Base-by-base conservation (phyloP, 192 early-diverging fungal species). In the Jimgerdemannia lactiflua region DNA sequence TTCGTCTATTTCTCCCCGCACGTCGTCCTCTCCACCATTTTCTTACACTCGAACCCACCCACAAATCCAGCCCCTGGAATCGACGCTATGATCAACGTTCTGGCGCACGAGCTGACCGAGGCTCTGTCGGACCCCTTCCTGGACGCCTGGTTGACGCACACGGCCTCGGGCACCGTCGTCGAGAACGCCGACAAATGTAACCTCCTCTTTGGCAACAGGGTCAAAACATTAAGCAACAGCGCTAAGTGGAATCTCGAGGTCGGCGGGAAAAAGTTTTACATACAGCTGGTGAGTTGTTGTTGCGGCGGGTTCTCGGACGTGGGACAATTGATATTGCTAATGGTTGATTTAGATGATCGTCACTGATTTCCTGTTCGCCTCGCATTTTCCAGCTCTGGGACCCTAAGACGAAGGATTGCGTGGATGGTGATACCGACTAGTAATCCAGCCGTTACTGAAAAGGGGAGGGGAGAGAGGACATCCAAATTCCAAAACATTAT, bases 81-180 rank as follows among this genome's bases (percentile, higher is more conserved):
- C 19, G 80, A 81, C n/a, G 70, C 66, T 14, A 14, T 81, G 80
- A 74, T 81, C 9, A 71, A 65, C 42, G 67, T 81, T 40, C 42
- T 81, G 29, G 79, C 79, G 1, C 80, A 81, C 74, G 80, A 81
- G 75, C 39, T 81, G 19, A 67, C 49, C 59, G 80, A 81, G 64
- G 81, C 71, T 49, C 42, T 20, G 6, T 77, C 74, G 20, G 81
- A 81, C 74, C 80, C 80, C 39, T 65, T 78, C 43, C 71, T 76
- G 66, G 71, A 70, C 63, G 78, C 76, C 42, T 80, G 78, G 72
- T 74, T 66, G 42, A 80, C 78, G 72, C 64, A 54, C 41, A 59
- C 74, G n/a, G 80, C 72, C 20, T 65, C 81, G 40, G 49, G 49
- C 11, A 11, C 4, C 11, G 11, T 54, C 49, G 49, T 54, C 49